These are phyloP conservation scores for Setomelanomma holmii DNA, from an alignment of 2,329 filamentous ascomycete genomes.

Conservation along the genomic window DNA sequence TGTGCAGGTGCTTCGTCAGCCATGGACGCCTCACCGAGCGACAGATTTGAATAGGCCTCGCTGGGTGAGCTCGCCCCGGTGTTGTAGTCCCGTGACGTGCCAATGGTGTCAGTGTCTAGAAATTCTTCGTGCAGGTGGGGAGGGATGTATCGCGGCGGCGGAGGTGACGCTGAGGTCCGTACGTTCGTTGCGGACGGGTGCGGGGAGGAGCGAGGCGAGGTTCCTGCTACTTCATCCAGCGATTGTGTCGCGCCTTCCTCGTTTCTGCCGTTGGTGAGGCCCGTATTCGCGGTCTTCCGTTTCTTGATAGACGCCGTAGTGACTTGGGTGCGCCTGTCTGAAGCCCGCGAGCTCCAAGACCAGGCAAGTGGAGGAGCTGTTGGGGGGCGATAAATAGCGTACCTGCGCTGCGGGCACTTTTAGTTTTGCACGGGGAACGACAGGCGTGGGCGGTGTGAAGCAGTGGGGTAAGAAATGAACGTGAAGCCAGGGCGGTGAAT, in stretches of 20 bases:
- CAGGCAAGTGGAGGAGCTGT: conserved; percentile 13
- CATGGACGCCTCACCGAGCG: conserved; percentile 50
- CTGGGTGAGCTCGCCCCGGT: conserved; percentile 57
- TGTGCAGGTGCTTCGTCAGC: conserved; percentile 27
- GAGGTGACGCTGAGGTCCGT: conserved; percentile 15
- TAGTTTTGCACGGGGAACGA: conserved; percentile 10
- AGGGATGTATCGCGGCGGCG: conserved; percentile 59
- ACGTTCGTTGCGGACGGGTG: conserved; percentile 39
- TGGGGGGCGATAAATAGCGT: conserved; percentile 8
- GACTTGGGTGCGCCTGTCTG: conserved; percentile 47
- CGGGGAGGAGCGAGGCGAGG: conserved; percentile 47
- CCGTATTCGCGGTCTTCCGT: conserved; percentile 52
- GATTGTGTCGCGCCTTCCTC: conserved; percentile 21
- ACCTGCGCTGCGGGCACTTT: conserved; percentile 5
- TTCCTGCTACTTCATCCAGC: conserved; percentile 44
- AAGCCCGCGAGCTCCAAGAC: conserved; percentile 50
- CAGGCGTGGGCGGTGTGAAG: conserved; percentile 15
- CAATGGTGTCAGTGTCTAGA: conserved; percentile 41
- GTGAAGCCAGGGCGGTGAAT: conserved; percentile 23
- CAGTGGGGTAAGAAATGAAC: conserved; percentile 28
- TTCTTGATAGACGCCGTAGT: conserved; percentile 56
- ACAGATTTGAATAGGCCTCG: conserved; percentile 61
- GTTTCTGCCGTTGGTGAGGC: conserved; percentile 27
- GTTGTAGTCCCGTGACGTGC: conserved; percentile 40
- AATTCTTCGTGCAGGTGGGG: conserved; percentile 64